Percentiles rank a stretch among this genome's conserved stretches.
Conservation (phyloP, 106 monocot genomes). For the Phalaenopsis equestris region DNA sequence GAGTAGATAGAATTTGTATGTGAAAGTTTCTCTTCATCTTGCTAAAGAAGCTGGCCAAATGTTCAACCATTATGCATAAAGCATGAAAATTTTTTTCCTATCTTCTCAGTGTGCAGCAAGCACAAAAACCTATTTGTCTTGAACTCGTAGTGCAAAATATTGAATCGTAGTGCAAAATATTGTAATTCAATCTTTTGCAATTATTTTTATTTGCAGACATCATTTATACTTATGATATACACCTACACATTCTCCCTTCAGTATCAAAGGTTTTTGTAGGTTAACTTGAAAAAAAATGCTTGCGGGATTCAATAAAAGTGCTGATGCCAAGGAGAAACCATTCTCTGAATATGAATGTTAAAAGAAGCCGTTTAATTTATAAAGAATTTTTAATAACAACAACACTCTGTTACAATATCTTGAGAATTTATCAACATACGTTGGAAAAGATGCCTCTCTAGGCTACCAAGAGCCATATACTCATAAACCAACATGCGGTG, state of each 20-base stretch:
- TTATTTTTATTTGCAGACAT: not conserved
- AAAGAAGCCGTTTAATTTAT: not conserved
- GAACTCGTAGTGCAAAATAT: not conserved
- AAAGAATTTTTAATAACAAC: not conserved
- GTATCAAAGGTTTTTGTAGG: too few relatives aligned
- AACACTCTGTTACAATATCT: not conserved
- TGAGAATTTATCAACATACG: slow-evolving; percentile 11
- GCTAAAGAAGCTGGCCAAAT: not conserved
- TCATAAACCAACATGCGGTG: slow-evolving; percentile 24
- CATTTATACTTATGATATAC: too few relatives aligned
- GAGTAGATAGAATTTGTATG: not conserved
- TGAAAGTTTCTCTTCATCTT: not conserved
- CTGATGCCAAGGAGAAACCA: not conserved
- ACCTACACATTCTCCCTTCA: too few relatives aligned
- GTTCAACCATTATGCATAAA: not conserved
- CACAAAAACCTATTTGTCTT: not conserved
- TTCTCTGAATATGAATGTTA: not conserved
- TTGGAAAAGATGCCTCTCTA: slow-evolving; percentile 25
- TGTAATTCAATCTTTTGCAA: not conserved
- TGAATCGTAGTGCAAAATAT: not conserved
- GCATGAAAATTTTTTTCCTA: not conserved
- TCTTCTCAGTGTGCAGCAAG: not conserved
- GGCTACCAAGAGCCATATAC: slow-evolving; percentile 28
- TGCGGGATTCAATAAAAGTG: not conserved
- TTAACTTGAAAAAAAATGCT: not conserved